Conservation (phyloP, 148 eudicot species). For the Talinum fruticosum region DNA sequence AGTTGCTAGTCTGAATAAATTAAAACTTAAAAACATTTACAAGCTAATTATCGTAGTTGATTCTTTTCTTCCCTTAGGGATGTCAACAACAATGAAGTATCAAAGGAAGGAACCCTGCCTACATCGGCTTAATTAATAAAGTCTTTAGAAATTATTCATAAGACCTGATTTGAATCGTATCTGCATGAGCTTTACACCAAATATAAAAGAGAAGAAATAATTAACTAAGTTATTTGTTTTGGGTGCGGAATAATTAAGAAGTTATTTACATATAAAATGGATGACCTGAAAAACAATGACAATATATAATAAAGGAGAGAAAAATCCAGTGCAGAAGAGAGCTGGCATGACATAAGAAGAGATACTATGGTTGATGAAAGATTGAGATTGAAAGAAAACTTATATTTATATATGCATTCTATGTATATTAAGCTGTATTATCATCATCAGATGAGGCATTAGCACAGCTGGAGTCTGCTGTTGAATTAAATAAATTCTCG, state of each 20-base stretch:
- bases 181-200: too few species aligned
- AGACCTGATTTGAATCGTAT: too few species aligned
- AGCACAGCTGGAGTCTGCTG: background rate
- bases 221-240: too few species aligned
- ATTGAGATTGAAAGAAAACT: background rate
- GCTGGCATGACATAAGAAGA: background rate
- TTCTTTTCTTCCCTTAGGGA: background rate
- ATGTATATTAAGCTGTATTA: background rate
- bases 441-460: background rate
- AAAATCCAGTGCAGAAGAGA: background rate
- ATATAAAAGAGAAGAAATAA: too few species aligned
- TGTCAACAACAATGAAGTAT: background rate
- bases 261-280: background rate
- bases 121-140: too few species aligned
- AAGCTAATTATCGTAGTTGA: background rate
- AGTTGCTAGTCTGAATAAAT: too few species aligned
- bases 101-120: background rate
- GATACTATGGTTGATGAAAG: background rate
- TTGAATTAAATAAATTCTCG: background rate
- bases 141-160: too few species aligned
- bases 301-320: background rate
- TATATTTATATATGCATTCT: background rate
- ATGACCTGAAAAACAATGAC: background rate
- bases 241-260: too few species aligned
- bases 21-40: background rate